Evolutionary conservation across 352 stramenopile species (phyloP).

Genomic region (Globisporangium recalcitrans): DNA sequence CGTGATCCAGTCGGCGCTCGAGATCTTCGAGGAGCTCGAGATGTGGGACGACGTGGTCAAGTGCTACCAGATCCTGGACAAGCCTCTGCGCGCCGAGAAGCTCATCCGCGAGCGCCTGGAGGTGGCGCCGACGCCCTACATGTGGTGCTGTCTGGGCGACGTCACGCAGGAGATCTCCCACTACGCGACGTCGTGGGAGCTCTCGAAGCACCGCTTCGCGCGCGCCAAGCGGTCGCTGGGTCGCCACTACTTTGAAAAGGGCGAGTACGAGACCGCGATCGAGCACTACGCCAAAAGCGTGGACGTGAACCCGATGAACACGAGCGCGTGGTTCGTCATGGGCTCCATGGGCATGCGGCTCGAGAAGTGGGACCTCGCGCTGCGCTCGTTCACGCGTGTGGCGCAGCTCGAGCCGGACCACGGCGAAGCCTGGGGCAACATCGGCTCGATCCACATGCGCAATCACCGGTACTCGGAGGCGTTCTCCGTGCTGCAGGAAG

Average conservation of each 20-base stretch:
- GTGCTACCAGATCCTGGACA: constrained; percentile 92
- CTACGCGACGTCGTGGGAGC: constrained; percentile 90
- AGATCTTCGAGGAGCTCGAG: constrained; percentile 93
- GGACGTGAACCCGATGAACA: constrained; percentile 87
- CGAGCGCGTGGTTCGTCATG: constrained; percentile 90
- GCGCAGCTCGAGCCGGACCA: constrained; percentile 94
- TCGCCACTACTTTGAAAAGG: constrained; percentile 85
- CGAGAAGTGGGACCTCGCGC: constrained; percentile 79
- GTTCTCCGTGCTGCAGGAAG: constrained; percentile 78
- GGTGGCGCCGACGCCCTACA: constrained; percentile 86
- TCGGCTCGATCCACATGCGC: constrained; percentile 91
- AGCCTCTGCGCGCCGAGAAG: constrained; percentile 86
- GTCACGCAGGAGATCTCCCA: constrained; percentile 86
- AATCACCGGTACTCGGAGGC: constrained; percentile 72
- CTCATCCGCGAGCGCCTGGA: constrained; percentile 85
- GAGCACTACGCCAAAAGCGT: constrained; percentile 82
- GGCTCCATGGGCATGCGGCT: constrained; percentile 89
- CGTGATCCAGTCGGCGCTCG: constrained; percentile 82
- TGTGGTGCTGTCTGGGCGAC: constrained; percentile 92
- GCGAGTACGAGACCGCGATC: constrained; percentile 70
- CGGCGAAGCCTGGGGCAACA: constrained; percentile 93
- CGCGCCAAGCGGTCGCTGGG: constrained; percentile 90
- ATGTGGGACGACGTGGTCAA: constrained; percentile 96
- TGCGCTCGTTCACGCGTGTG: constrained; percentile 89
- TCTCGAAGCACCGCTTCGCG: constrained; percentile 90